Evolutionary conservation across 371 early-diverging fungal genomes (phyloP).

Genomic region (Mucor indicus): DNA sequence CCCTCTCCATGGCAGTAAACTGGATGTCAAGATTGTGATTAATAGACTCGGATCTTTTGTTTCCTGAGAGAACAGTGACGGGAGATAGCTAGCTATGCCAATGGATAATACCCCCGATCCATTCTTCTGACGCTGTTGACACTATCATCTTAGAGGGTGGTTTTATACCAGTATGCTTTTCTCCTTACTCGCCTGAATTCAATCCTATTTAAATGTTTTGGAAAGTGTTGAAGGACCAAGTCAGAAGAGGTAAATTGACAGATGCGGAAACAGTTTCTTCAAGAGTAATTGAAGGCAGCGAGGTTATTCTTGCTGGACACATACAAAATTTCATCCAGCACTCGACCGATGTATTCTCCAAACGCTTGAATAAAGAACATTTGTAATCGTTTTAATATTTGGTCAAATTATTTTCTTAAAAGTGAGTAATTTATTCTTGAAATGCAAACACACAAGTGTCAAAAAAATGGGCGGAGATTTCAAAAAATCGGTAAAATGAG

Average conservation of each 20-base stretch:
- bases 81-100: slow-evolving; percentile 1
- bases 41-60: slow-evolving; percentile 3
- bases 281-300: slow-evolving; percentile 1
- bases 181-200: slow-evolving; percentile 12
- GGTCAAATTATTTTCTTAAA: slow-evolving; percentile 1
- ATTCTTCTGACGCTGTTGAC: slow-evolving; percentile 3
- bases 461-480: no score
- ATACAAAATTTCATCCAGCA: slow-evolving; percentile 5
- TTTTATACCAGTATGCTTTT: slow-evolving; percentile 6
- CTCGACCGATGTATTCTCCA: slow-evolving; percentile 8
- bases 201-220: slow-evolving; percentile 6
- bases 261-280: slow-evolving; percentile 2
- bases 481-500: no score
- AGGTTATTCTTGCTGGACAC: slow-evolving; percentile 9
- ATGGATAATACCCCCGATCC: background rate
- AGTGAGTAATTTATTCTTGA: background rate
- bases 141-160: slow-evolving; percentile 2
- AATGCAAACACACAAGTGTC: no score
- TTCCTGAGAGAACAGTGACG: slow-evolving; percentile 1
- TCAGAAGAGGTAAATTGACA: slow-evolving; percentile 3
- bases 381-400: slow-evolving; percentile 4
- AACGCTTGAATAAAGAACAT: slow-evolving; percentile 5
- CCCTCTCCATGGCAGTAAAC: background rate
- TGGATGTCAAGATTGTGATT: background rate
- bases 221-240: slow-evolving; percentile 3